Percentiles rank a stretch among this genome's conserved stretches.
Evolutionary conservation across 495 filamentous ascomycete species (phyloP).

Genomic region (Aspergillus sclerotioniger): DNA sequence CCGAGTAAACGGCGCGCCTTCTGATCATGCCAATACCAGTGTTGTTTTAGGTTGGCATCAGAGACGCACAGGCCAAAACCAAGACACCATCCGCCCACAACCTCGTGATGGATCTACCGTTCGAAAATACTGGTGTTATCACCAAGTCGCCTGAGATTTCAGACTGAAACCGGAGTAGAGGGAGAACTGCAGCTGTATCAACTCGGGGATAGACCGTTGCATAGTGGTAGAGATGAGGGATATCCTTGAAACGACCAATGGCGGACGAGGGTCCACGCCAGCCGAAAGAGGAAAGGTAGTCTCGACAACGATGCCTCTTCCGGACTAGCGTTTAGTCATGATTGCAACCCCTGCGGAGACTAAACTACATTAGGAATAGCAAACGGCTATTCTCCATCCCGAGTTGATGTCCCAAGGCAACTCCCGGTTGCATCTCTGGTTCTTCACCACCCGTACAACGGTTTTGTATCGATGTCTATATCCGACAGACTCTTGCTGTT

Average conservation of each 20-base stretch:
- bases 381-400: background rate
- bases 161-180: too few species aligned
- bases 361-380: background rate
- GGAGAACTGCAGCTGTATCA: too few species aligned
- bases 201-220: too few species aligned
- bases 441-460: background rate
- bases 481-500: background rate
- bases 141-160: too few species aligned
- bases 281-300: background rate
- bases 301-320: background rate
- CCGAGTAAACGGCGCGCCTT: too few species aligned
- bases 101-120: too few species aligned
- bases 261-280: background rate
- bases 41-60: too few species aligned
- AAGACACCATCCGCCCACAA: too few species aligned
- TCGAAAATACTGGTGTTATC: too few species aligned
- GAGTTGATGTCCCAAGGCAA: background rate
- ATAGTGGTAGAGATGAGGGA: too few species aligned
- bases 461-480: background rate
- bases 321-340: background rate
- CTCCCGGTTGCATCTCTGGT: background rate
- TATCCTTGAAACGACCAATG: background rate
- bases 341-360: background rate
- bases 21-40: too few species aligned
- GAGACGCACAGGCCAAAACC: too few species aligned